Evolutionary conservation across 1,284 basidiomycete species (phyloP).

Genomic region (Malassezia sympodialis): DNA sequence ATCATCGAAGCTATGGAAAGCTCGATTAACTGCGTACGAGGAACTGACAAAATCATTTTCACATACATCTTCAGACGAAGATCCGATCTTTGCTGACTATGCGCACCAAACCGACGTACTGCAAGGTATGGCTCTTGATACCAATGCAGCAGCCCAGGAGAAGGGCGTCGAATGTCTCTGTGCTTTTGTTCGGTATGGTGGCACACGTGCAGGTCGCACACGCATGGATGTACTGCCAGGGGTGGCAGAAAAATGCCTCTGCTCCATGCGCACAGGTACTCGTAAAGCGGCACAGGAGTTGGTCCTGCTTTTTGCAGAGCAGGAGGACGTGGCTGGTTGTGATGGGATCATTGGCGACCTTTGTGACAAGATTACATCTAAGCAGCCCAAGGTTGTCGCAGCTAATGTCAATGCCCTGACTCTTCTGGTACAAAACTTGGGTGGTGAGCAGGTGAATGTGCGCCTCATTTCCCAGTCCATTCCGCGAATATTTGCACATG

Average conservation of each 20-base stretch:
- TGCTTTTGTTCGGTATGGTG: slow-evolving; percentile 76
- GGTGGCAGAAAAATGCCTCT: slow-evolving; percentile 89
- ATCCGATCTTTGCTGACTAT: slow-evolving; percentile 86
- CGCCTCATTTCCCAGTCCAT: slow-evolving; percentile 70
- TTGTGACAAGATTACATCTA: slow-evolving; percentile 71
- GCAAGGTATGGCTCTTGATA: slow-evolving; percentile 53
- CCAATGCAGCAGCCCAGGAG: slow-evolving; percentile 96
- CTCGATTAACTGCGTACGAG: slow-evolving; percentile 84
- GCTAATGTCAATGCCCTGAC: slow-evolving; percentile 69
- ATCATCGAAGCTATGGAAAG: slow-evolving; percentile 95
- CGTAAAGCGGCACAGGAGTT: slow-evolving; percentile 79
- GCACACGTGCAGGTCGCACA: slow-evolving; percentile 65
- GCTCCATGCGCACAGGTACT: slow-evolving; percentile 75
- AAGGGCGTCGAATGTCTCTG: slow-evolving; percentile 73
- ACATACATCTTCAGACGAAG: slow-evolving; percentile 70
- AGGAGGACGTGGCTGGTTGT: slow-evolving; percentile 66
- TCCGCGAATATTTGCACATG: slow-evolving; percentile 87
- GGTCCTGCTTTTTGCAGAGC: slow-evolving; percentile 78
- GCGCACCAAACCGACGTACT: slow-evolving; percentile 57
- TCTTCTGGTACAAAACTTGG: slow-evolving; percentile 67
- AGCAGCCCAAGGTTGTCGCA: slow-evolving; percentile 88
- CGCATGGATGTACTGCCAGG: slow-evolving; percentile 72
- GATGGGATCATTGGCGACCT: slow-evolving; percentile 77
- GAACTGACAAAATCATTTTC: slow-evolving; percentile 54
- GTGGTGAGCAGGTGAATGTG: slow-evolving; percentile 64